Percentiles rank a stretch among this genome's conserved stretches.
Evolutionary conservation across 805 yeast species (phyloP).

Genomic region (Candida wancherniae): DNA sequence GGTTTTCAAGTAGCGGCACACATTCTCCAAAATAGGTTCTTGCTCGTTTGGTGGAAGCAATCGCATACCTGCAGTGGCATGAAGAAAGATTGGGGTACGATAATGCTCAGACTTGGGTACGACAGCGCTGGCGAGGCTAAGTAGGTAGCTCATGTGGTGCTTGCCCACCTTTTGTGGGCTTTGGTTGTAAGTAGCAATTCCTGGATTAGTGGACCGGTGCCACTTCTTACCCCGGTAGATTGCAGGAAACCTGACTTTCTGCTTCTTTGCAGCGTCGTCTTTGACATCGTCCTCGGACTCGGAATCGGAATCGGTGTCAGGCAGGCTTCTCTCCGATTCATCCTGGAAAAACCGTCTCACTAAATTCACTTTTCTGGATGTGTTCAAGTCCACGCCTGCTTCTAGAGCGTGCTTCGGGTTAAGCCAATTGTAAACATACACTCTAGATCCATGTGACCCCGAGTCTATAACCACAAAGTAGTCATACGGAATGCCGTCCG

Average conservation of each 20-base stretch:
- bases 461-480: constrained; percentile 60
- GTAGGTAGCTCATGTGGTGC: constrained; percentile 46
- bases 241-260: constrained; percentile 20
- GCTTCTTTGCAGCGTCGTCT: constrained; percentile 4
- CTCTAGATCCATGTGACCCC: constrained; percentile 63
- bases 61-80: constrained; percentile 69
- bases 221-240: constrained; percentile 37
- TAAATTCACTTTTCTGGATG: constrained; percentile 4
- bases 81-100: constrained; percentile 64
- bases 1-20: constrained; percentile 46
- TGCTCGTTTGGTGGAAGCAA: constrained; percentile 50
- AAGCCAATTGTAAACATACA: constrained; percentile 54
- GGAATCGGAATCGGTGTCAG: constrained; percentile 2
- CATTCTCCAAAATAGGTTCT: constrained; percentile 38
- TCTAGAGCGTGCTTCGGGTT: constrained; percentile 32
- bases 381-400: constrained; percentile 15
- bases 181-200: constrained; percentile 47
- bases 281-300: constrained; percentile 9
- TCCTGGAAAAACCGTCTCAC: constrained; percentile 6
- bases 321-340: not conserved
- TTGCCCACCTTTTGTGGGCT: constrained; percentile 49
- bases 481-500: constrained; percentile 48
- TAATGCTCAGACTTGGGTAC: constrained; percentile 57
- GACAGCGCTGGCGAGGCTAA: constrained; percentile 43
- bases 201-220: constrained; percentile 49